Evolutionary conservation across 176 grass and related monocot genomes (phyloP).

Genomic region (Phragmites australis): DNA sequence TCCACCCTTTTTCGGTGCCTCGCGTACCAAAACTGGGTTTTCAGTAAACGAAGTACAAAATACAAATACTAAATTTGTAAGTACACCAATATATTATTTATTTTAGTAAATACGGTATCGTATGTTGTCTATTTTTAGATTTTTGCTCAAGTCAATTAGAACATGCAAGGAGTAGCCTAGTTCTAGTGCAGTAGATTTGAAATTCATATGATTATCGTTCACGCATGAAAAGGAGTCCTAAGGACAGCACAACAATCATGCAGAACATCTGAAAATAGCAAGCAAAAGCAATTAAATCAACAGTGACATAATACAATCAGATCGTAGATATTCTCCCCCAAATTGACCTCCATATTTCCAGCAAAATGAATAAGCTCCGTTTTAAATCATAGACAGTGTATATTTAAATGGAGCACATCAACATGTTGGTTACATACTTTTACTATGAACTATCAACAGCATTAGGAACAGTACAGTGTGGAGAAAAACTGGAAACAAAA

Average conservation of each 20-base stretch:
- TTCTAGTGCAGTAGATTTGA: too few relatives aligned
- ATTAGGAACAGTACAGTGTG: background rate
- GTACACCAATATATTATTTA: too few relatives aligned
- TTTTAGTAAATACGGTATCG: too few relatives aligned
- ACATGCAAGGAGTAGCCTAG: background rate
- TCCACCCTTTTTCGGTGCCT: too few relatives aligned
- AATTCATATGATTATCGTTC: too few relatives aligned
- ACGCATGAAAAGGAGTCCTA: background rate
- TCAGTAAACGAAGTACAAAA: too few relatives aligned
- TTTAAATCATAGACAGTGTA: background rate
- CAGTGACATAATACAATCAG: background rate
- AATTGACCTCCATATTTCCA: background rate
- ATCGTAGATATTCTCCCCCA: background rate
- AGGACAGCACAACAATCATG: background rate
- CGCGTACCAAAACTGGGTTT: too few relatives aligned
- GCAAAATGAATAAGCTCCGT: background rate
- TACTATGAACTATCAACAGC: background rate
- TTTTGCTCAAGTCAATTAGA: background rate
- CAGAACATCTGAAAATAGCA: background rate
- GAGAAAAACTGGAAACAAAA: background rate
- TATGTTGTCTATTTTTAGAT: too few relatives aligned
- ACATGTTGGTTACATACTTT: background rate
- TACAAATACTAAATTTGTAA: too few relatives aligned
- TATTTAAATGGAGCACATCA: background rate
- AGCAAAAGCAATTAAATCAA: background rate